Base-by-base conservation (phyloP, 106 monocot genomes). In the Phalaenopsis equestris region DNA sequence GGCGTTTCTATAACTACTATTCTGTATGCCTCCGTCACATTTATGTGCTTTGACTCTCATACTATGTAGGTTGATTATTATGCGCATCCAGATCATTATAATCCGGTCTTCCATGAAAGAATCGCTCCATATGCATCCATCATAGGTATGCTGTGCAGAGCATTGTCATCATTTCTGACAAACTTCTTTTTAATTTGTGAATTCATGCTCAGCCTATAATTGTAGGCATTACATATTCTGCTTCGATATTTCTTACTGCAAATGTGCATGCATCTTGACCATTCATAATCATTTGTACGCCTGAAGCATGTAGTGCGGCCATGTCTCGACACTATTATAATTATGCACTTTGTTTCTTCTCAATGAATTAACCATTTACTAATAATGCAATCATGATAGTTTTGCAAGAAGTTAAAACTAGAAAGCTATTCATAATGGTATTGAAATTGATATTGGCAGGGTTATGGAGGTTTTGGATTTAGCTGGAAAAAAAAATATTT, bases 81-180 rank as follows among this genome's bases (percentile, higher is more conserved):
- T 89, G 90, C 94, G 55, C 93, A 99, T 83, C 99, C 99, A 84
- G 94, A 93, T 73, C 89, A 91, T 78, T 99, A 95, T 76, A 38
- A 67, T 18, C 86, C 99, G 49, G 80, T 93, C 84, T 99, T 99
- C 76, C 99, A 99, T 89, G 89, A 94, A 83, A 99, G 78, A 76
- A 85, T 99, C 49, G 99, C 94, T 80, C 99, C 99, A 58, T 93
- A 93, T 84, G 88, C 94, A 85, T 93, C 99, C 73, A 89, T 87
- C 18, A 93, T 99, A 76, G 94, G 97, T 98, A 89, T 79, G 83
- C 4, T 58, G 18, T 84, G 38, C 9, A 12, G 42, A 76, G 67
- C 45, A 24, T 78, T 56, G 6, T 23, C 56, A 70, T 78, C 42
- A 61, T 83, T 41, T 78, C 77, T 68, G 39, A 11, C 21, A 61